Percentiles rank a stretch among this genome's conserved stretches.
These are phyloP conservation scores for Vigna nakashimae DNA, from an alignment of 306 rosid genomes.

Conservation along the genomic window DNA sequence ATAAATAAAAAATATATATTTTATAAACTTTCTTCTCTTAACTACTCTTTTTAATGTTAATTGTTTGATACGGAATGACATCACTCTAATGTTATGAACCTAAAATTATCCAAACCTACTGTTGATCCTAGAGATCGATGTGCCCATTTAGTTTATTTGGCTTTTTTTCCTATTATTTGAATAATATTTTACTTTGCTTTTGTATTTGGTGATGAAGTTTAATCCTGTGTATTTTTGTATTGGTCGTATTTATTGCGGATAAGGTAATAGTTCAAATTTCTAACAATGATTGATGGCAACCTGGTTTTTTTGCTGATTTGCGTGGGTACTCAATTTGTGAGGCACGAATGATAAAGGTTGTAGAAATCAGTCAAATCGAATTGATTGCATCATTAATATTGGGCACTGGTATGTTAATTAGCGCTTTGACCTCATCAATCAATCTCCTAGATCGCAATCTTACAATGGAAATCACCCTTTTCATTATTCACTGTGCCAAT, in stretches of 20 bases:
- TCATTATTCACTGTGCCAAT: no score
- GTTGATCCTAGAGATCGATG: background rate
- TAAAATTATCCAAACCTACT: background rate
- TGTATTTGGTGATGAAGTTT: background rate
- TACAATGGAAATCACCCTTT: background rate
- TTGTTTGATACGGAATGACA: no score
- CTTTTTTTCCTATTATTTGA: no score
- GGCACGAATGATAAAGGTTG: conserved; percentile 20
- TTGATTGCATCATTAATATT: conserved; percentile 15
- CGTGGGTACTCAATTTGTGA: background rate
- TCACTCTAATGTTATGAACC: background rate
- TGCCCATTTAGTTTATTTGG: no score
- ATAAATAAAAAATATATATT: background rate
- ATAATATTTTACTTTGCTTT: background rate
- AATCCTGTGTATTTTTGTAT: background rate
- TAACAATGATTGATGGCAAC: conserved; percentile 14
- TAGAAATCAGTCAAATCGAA: conserved; percentile 27
- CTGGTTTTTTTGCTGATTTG: background rate
- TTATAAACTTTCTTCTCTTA: no score
- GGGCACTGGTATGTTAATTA: conserved; percentile 3
- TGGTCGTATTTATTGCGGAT: background rate
- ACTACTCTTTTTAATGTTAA: no score
- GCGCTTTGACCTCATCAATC: background rate
- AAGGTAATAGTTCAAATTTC: background rate
- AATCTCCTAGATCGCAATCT: background rate